Evolutionary conservation across 208 protist species (phyloP).

Genomic region (Naegleria lovaniensis): DNA sequence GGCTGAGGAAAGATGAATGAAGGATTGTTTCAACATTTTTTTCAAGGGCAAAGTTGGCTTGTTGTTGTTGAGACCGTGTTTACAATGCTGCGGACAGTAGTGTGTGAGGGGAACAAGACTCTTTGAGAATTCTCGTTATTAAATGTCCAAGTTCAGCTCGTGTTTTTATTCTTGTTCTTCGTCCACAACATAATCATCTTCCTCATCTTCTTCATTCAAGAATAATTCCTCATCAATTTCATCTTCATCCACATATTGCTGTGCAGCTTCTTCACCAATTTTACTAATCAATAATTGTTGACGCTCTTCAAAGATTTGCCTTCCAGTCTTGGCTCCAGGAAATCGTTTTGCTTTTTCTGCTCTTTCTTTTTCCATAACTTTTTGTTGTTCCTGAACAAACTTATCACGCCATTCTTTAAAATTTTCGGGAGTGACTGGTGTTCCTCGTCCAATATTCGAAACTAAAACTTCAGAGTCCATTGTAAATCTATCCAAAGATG

Average conservation of each 20-base stretch:
- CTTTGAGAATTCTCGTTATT: too few species aligned
- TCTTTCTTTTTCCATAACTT: background rate
- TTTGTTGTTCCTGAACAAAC: background rate
- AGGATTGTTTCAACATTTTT: too few species aligned
- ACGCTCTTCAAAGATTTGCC: conserved; percentile 10
- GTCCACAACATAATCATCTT: background rate
- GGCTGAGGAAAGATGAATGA: too few species aligned
- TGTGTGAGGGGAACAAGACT: too few species aligned
- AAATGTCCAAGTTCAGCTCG: too few species aligned
- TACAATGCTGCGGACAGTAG: too few species aligned
- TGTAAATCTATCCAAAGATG: background rate
- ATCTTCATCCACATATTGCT: background rate
- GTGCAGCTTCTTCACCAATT: background rate
- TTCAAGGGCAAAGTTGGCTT: too few species aligned
- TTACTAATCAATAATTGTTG: background rate
- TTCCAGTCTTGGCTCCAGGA: background rate
- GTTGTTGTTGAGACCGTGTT: too few species aligned
- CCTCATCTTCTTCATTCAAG: conserved; percentile 16
- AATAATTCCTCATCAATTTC: conserved; percentile 27
- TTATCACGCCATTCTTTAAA: conserved; percentile 1
- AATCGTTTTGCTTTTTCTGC: background rate
- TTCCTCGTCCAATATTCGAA: background rate
- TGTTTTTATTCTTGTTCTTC: background rate
- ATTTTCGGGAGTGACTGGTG: background rate
- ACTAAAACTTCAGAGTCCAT: background rate